Evolutionary conservation across 345 rosid species (phyloP).

Genomic region (Linum trigynum): DNA sequence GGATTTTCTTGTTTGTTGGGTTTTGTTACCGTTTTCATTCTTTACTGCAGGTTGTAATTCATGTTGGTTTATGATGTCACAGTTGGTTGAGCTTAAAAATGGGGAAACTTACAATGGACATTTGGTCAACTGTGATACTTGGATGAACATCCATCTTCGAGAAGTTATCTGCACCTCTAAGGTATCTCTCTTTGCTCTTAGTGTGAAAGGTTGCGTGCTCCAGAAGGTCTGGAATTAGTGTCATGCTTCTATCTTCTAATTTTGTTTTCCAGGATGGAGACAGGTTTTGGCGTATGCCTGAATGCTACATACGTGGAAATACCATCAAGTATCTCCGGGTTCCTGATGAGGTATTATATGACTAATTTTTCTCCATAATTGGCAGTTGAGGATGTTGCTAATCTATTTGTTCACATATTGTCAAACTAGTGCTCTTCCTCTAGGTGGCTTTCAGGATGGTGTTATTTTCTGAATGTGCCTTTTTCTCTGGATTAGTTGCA

Average conservation of each 20-base stretch:
- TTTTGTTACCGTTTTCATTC: neutral
- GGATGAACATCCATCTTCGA: conserved; percentile 99
- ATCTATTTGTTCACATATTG: neutral
- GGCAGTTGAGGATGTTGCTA: neutral
- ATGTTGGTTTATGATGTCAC: conserved; percentile 20
- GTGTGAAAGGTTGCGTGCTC: neutral
- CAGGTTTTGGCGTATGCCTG: conserved; percentile 99
- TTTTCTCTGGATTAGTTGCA: neutral
- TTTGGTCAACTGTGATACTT: conserved; percentile 88
- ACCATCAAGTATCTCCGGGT: conserved; percentile 96
- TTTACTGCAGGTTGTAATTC: conserved; percentile 17
- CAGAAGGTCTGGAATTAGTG: too few relatives aligned
- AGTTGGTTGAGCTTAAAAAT: conserved; percentile 93
- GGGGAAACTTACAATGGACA: conserved; percentile 99
- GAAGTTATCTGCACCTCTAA: conserved; percentile 98
- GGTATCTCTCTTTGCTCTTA: conserved; percentile 24
- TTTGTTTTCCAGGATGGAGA: conserved; percentile 69
- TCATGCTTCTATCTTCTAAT: neutral
- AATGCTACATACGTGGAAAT: conserved; percentile 98
- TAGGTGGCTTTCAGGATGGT: neutral
- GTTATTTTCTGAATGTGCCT: neutral
- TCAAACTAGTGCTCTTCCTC: neutral
- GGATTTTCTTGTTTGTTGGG: neutral
- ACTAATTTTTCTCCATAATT: neutral
- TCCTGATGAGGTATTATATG: conserved; percentile 78